Percentiles rank a stretch among this genome's conserved stretches.
Conservation (phyloP, 2,329 filamentous ascomycete species). For the Colletotrichum magnum region DNA sequence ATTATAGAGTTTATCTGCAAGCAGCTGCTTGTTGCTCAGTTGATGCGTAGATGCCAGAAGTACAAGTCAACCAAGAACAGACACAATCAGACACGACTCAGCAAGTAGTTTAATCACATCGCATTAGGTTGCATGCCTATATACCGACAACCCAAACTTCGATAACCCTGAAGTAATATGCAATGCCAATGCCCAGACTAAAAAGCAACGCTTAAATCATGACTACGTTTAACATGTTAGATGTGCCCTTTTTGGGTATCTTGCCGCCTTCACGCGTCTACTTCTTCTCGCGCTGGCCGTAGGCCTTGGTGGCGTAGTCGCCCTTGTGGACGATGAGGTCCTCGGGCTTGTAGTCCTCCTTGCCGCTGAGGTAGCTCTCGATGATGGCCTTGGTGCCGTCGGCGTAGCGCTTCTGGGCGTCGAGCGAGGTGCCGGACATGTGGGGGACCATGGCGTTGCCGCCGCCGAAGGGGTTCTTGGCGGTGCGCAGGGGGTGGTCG, state of each 20-base stretch:
- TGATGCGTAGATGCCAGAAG: no score
- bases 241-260: slow-evolving; percentile 21
- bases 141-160: slow-evolving; percentile 30
- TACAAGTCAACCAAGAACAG: no score
- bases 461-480: slow-evolving; percentile 94
- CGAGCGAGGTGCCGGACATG: slow-evolving; percentile 99
- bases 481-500: slow-evolving; percentile 93
- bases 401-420: slow-evolving; percentile 94
- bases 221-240: not conserved
- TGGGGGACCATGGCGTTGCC: slow-evolving; percentile 99
- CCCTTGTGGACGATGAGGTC: slow-evolving; percentile 92
- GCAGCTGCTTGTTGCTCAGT: no score
- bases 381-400: slow-evolving; percentile 91
- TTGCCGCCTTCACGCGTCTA: slow-evolving; percentile 19
- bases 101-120: not conserved
- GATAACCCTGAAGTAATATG: slow-evolving; percentile 21
- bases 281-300: slow-evolving; percentile 79
- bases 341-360: slow-evolving; percentile 88
- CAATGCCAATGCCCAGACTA: slow-evolving; percentile 29
- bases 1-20: no score
- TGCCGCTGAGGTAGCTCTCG: slow-evolving; percentile 89
- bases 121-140: slow-evolving; percentile 35
- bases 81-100: no score
- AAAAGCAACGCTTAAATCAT: slow-evolving; percentile 31
- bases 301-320: slow-evolving; percentile 95